Percentiles rank a stretch among this genome's conserved stretches.
Evolutionary conservation across 2,329 filamentous ascomycete genomes (phyloP).

Genomic region (Westerdykella sp.): DNA sequence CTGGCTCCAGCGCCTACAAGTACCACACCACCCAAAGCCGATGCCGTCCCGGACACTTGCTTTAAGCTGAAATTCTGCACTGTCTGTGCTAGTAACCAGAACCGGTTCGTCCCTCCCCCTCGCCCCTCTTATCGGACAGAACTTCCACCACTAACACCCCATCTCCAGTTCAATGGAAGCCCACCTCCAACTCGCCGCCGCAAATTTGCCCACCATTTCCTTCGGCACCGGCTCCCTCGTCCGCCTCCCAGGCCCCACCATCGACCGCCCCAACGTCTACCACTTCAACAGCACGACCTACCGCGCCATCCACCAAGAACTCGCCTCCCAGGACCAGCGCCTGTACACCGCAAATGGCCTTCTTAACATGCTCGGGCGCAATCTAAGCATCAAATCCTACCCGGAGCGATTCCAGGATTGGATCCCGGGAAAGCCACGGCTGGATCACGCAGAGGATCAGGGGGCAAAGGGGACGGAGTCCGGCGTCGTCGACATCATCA

Average conservation of each 20-base stretch:
- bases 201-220: constrained; percentile 86
- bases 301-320: constrained; percentile 86
- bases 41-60: constrained; percentile 40
- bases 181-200: constrained; percentile 83
- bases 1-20: background rate
- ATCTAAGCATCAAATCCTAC: constrained; percentile 86
- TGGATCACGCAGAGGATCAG: constrained; percentile 64
- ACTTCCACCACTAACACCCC: constrained; percentile 9
- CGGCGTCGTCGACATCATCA: constrained; percentile 86
- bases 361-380: constrained; percentile 90
- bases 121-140: background rate
- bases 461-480: constrained; percentile 77
- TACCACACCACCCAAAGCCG: constrained; percentile 9
- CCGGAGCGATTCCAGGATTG: constrained; percentile 98
- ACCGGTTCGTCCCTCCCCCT: constrained; percentile 56
- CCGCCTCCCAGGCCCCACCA: constrained; percentile 82
- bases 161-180: constrained; percentile 83
- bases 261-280: constrained; percentile 94
- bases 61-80: constrained; percentile 97
- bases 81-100: constrained; percentile 98
- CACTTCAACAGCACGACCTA: constrained; percentile 97
- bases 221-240: constrained; percentile 96
- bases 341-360: constrained; percentile 90
- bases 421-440: constrained; percentile 75
- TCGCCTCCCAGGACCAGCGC: constrained; percentile 75